Evolutionary conservation across 2,329 filamentous ascomycete species (phyloP).

Genomic region (Akanthomyces muscarius): DNA sequence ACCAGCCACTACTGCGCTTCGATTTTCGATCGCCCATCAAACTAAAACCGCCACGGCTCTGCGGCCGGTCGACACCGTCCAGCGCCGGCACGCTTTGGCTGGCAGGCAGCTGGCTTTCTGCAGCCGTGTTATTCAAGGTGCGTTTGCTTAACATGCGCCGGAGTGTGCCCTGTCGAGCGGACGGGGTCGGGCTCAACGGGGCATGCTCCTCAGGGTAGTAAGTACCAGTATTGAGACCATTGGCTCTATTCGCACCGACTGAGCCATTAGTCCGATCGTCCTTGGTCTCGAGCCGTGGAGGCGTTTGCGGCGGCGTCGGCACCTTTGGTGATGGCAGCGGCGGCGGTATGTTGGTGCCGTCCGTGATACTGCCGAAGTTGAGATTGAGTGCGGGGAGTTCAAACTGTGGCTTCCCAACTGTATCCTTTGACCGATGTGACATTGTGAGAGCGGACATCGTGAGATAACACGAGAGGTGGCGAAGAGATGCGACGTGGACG

Average conservation of each 20-base stretch:
- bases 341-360: constrained; percentile 58
- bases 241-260: constrained; percentile 26
- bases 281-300: constrained; percentile 25
- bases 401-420: constrained; percentile 37
- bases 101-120: constrained; percentile 44
- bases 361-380: constrained; percentile 56
- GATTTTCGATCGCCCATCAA: constrained; percentile 50
- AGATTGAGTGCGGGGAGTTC: constrained; percentile 56
- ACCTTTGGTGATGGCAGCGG: constrained; percentile 53
- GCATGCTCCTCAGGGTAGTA: constrained; percentile 49
- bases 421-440: constrained; percentile 14
- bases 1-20: constrained; percentile 57
- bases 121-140: constrained; percentile 51
- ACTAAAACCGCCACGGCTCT: constrained; percentile 48
- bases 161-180: constrained; percentile 52
- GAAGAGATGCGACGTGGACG: background rate
- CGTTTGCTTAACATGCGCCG: constrained; percentile 54
- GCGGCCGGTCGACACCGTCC: constrained; percentile 38
- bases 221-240: constrained; percentile 43
- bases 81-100: constrained; percentile 32
- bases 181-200: constrained; percentile 49
- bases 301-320: constrained; percentile 40
- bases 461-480: background rate
- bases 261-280: constrained; percentile 9
- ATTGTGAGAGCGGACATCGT: constrained; percentile 10